Evolutionary conservation across 2,329 filamentous ascomycete species (phyloP).

Genomic region (Gnomoniopsis sp.): DNA sequence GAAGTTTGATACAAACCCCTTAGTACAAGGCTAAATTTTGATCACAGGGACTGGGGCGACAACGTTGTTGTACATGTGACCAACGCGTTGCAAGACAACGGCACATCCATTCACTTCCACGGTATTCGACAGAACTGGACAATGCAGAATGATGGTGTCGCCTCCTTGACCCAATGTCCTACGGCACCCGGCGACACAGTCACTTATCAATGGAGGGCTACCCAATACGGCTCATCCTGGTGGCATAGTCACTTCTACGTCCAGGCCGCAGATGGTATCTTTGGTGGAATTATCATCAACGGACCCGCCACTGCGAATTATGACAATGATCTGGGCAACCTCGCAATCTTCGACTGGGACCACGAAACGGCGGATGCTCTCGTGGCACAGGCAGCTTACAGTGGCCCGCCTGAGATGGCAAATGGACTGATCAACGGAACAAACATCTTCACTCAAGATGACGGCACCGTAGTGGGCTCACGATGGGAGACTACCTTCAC

Average conservation of each 20-base stretch:
- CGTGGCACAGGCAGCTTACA: constrained; percentile 35
- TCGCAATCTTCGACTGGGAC: constrained; percentile 20
- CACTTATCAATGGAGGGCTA: constrained; percentile 31
- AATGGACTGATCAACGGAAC: constrained; percentile 25
- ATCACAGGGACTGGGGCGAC: constrained; percentile 52
- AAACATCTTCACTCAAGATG: constrained; percentile 46
- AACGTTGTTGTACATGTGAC: constrained; percentile 26
- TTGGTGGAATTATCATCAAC: constrained; percentile 43
- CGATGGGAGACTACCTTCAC: constrained; percentile 29
- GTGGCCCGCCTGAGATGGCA: constrained; percentile 48
- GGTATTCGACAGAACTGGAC: constrained; percentile 41
- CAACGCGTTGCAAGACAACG: constrained; percentile 28
- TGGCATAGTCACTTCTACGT: constrained; percentile 33
- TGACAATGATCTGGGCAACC: constrained; percentile 44
- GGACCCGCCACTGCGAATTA: constrained; percentile 42
- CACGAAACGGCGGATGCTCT: neutral
- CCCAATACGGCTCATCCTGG: constrained; percentile 33
- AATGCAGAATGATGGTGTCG: constrained; percentile 39
- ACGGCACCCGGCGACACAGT: constrained; percentile 47
- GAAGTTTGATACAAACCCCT: constrained; percentile 12
- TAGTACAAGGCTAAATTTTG: constrained; percentile 7
- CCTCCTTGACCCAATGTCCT: constrained; percentile 36
- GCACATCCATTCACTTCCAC: constrained; percentile 45
- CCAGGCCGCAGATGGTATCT: constrained; percentile 39
- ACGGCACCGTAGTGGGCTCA: constrained; percentile 22